Evolutionary conservation across 306 rosid genomes (phyloP).

Genomic region (Carpinus viminea): DNA sequence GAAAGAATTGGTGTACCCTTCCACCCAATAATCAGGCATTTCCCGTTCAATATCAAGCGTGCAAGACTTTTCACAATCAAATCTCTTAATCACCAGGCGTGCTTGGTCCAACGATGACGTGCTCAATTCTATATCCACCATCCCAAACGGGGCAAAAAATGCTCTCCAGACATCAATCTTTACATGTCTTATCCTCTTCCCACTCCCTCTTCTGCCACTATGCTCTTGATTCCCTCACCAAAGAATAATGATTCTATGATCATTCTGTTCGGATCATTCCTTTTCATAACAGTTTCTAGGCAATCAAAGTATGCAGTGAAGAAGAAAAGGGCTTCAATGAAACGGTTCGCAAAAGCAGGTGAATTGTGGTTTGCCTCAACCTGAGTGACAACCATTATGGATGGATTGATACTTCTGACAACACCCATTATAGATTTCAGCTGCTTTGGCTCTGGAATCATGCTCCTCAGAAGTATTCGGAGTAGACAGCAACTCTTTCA

Average conservation of each 20-base stretch:
- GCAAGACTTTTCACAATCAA: constrained; percentile 41
- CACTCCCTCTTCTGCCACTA: constrained; percentile 55
- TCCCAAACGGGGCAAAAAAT: constrained; percentile 50
- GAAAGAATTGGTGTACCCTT: constrained; percentile 66
- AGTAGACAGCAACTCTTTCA: constrained; percentile 47
- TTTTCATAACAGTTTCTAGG: constrained; percentile 43
- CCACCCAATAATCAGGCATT: constrained; percentile 55
- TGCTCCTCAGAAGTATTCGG: constrained; percentile 27
- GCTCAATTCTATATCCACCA: constrained; percentile 60
- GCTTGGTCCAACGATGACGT: constrained; percentile 55
- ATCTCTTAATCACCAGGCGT: constrained; percentile 42
- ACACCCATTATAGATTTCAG: constrained; percentile 55
- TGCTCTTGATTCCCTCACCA: constrained; percentile 48
- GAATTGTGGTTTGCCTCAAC: constrained; percentile 66
- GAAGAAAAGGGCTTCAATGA: constrained; percentile 64
- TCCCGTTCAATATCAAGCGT: constrained; percentile 45
- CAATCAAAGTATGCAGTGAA: constrained; percentile 60
- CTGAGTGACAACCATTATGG: constrained; percentile 49
- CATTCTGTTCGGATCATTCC: constrained; percentile 40
- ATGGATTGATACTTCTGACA: constrained; percentile 41
- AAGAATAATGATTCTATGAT: constrained; percentile 44
- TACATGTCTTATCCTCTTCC: constrained; percentile 46
- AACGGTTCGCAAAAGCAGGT: constrained; percentile 54
- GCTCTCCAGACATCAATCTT: constrained; percentile 73
- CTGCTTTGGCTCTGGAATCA: constrained; percentile 41